Evolutionary conservation across 345 rosid genomes (phyloP).

Genomic region (Eucalyptus marginata): DNA sequence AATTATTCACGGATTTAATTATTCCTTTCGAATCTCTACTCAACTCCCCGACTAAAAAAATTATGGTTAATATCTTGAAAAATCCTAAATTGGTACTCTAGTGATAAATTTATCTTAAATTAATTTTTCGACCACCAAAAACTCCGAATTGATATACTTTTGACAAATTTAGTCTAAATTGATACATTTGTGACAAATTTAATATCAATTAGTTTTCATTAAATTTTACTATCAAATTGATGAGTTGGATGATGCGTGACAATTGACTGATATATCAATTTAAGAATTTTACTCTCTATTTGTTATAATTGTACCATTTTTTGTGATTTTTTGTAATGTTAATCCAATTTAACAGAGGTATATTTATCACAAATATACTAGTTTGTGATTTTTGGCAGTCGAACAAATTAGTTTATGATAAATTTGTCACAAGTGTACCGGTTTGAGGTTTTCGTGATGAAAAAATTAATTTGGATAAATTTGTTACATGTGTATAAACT

Average conservation of each 20-base stretch:
- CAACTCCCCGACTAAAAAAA: not conserved
- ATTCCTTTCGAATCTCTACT: not conserved
- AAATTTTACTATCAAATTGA: accelerated
- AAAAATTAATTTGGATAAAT: too few relatives aligned
- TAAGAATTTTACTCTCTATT: too few relatives aligned
- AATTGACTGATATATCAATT: accelerated
- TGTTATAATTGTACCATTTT: accelerated
- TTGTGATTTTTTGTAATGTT: accelerated
- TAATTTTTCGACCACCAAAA: too few relatives aligned
- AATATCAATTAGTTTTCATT: accelerated
- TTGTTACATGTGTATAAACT: accelerated
- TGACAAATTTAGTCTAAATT: accelerated
- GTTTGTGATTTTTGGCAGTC: accelerated
- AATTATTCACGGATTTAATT: not conserved
- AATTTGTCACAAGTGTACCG: accelerated
- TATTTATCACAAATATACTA: too few relatives aligned
- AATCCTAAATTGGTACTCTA: accelerated
- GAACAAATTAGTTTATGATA: accelerated
- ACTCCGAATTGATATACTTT: accelerated
- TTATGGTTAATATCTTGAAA: accelerated
- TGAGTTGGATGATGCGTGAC: accelerated
- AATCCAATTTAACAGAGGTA: too few relatives aligned
- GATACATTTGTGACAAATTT: accelerated
- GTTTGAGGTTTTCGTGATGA: accelerated
- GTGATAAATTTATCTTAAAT: accelerated